Evolutionary conservation across 2,329 filamentous ascomycete genomes (phyloP).

Genomic region (Orbilia brochopaga): DNA sequence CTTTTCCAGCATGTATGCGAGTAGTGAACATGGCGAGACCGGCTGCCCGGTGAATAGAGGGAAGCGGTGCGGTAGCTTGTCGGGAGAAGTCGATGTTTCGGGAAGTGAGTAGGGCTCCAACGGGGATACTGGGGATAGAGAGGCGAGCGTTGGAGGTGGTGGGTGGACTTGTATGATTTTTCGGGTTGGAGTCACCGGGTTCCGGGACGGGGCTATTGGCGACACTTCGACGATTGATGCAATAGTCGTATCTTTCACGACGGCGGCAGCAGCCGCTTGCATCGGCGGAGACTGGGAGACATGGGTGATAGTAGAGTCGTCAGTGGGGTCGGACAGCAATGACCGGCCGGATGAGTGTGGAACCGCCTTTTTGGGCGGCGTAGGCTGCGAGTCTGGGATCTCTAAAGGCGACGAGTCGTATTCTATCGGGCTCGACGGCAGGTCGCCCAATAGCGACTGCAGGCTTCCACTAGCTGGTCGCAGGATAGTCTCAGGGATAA

Average conservation of each 20-base stretch:
- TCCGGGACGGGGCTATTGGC: conserved; percentile 9
- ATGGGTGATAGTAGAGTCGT: conserved; percentile 28
- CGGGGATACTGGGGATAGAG: conserved; percentile 29
- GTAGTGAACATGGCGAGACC: conserved; percentile 26
- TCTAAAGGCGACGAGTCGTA: conserved; percentile 25
- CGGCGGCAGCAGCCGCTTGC: conserved; percentile 1
- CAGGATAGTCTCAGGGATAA: conserved; percentile 21
- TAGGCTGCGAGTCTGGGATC: conserved; percentile 32
- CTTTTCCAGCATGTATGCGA: conserved; percentile 28
- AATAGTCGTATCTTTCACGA: conserved; percentile 23
- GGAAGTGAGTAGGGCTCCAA: conserved; percentile 26
- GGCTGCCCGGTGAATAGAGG: conserved; percentile 37
- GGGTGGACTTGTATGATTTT: conserved; percentile 27
- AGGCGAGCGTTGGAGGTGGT: conserved; percentile 28
- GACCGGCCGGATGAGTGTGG: conserved; percentile 14
- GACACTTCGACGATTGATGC: conserved; percentile 29
- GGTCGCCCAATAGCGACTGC: background rate
- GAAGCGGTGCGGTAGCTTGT: conserved; percentile 27
- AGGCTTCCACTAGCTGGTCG: background rate
- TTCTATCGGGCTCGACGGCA: conserved; percentile 19
- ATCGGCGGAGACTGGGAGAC: conserved; percentile 25
- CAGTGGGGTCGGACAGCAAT: conserved; percentile 19
- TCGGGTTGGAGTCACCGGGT: conserved; percentile 23
- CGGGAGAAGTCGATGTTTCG: conserved; percentile 26
- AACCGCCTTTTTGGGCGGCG: conserved; percentile 5